phyloP scores from a whole-genome alignment of 2,329 filamentous ascomycete species.

The Massarina eburnea region DNA sequence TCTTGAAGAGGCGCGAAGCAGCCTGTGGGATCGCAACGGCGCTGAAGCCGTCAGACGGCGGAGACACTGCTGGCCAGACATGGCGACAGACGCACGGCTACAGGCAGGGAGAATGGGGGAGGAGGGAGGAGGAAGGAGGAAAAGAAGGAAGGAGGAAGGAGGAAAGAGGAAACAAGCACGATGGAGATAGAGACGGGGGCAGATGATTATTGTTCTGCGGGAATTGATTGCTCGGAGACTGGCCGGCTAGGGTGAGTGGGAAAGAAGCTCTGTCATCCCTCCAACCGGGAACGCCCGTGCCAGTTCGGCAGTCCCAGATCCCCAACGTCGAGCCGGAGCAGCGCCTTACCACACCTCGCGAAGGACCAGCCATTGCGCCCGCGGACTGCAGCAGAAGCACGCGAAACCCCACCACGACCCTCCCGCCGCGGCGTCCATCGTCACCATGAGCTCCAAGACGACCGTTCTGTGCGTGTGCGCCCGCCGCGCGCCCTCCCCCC shows the following conservation, averaged over 20 bases:
- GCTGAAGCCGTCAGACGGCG: conserved; percentile 34
- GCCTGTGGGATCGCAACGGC: conserved; percentile 30
- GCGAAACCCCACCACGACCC: conserved; percentile 12
- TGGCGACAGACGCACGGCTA: conserved; percentile 16
- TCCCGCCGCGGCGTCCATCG: conserved; percentile 13
- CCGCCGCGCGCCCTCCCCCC: conserved; percentile 9
- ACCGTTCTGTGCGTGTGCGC: conserved; percentile 37
- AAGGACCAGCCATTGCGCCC: conserved; percentile 34
- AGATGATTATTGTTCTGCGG: conserved; percentile 18
- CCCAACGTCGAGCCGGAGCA: conserved; percentile 23
- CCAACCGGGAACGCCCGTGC: conserved; percentile 24
- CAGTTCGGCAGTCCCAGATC: conserved; percentile 18
- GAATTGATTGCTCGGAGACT: conserved; percentile 25
- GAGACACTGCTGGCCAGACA: conserved; percentile 44
- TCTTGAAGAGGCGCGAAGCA: conserved; percentile 34
- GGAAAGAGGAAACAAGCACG: neutral
- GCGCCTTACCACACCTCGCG: conserved; percentile 18
- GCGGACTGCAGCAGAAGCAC: conserved; percentile 9
- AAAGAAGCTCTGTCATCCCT: conserved; percentile 31
- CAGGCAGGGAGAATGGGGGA: conserved; percentile 3
- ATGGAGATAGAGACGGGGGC: neutral
- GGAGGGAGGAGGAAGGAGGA: conserved; percentile 5
- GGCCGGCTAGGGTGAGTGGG: conserved; percentile 15
- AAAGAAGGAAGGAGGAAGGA: neutral
- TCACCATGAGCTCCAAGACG: conserved; percentile 45